These are phyloP conservation scores for Gillenia trifoliata DNA, from an alignment of 306 rosid species.

Conservation along the genomic window DNA sequence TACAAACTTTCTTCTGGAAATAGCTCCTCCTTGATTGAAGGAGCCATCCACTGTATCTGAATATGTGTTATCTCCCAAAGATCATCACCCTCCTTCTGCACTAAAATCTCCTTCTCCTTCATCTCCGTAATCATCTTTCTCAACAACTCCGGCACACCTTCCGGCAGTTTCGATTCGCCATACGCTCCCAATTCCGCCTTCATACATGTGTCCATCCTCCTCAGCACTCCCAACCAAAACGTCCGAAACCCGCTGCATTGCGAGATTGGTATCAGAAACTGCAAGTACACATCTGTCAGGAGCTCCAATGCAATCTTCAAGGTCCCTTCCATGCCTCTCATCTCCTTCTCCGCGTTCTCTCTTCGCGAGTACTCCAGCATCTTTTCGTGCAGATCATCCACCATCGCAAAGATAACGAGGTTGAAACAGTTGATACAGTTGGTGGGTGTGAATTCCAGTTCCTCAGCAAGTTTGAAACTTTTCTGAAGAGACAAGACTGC, in stretches of 20 bases:
- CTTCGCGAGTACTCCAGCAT: conserved; percentile 89
- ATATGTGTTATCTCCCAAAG: conserved; percentile 76
- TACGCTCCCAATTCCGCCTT: conserved; percentile 75
- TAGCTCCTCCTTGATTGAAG: conserved; percentile 69
- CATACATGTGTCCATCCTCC: conserved; percentile 94
- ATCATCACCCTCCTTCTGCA: conserved; percentile 62
- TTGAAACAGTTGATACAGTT: conserved; percentile 63
- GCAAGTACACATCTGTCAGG: conserved; percentile 61
- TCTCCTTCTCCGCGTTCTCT: conserved; percentile 78
- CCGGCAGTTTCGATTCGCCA: conserved; percentile 55
- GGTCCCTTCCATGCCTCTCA: conserved; percentile 92
- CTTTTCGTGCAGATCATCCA: conserved; percentile 86
- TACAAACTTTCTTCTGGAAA: conserved; percentile 45
- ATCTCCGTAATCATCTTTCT: conserved; percentile 60
- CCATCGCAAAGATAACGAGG: conserved; percentile 78
- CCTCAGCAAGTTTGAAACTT: conserved; percentile 65
- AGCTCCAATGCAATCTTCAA: conserved; percentile 71
- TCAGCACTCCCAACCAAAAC: conserved; percentile 82
- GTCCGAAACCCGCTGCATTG: conserved; percentile 51
- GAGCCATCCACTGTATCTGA: conserved; percentile 93
- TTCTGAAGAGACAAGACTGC: conserved; percentile 64
- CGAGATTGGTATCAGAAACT: conserved; percentile 54
- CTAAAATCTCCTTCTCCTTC: conserved; percentile 61
- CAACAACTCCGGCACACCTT: conserved; percentile 56
- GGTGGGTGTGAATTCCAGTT: conserved; percentile 47